Percentiles rank a stretch among this genome's conserved stretches.
Conservation (phyloP, 2,329 filamentous ascomycete species). For the Beauveria scarabaeidicola region DNA sequence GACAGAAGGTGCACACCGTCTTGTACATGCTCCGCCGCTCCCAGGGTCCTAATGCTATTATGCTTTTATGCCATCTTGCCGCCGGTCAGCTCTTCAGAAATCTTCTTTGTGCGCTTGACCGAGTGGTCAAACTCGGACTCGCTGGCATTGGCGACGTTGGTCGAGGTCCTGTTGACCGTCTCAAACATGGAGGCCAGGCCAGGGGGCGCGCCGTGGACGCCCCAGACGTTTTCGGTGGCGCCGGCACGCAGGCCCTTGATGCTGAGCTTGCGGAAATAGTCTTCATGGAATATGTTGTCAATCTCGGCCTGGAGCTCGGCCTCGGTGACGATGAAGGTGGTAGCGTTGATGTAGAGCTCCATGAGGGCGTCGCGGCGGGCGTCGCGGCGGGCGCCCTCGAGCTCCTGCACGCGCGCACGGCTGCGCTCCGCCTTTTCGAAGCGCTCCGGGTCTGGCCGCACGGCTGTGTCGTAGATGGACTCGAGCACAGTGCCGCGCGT, state of each 20-base stretch:
- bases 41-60: neutral
- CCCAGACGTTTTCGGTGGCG: constrained; percentile 44
- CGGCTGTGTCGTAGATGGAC: constrained; percentile 37
- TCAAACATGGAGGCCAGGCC: constrained; percentile 38
- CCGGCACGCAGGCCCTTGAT: constrained; percentile 22
- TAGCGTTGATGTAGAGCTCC: constrained; percentile 81
- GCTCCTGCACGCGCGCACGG: constrained; percentile 35
- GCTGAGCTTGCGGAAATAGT: constrained; percentile 38
- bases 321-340: constrained; percentile 78
- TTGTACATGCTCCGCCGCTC: constrained; percentile 2
- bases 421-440: constrained; percentile 43
- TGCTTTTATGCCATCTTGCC: constrained; percentile 41
- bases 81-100: constrained; percentile 52
- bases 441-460: constrained; percentile 54
- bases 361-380: constrained; percentile 65
- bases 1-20: neutral
- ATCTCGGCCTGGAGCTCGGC: constrained; percentile 65
- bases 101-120: constrained; percentile 42
- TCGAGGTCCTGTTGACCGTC: constrained; percentile 24
- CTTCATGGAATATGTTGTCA: constrained; percentile 65
- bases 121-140: constrained; percentile 36
- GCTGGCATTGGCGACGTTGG: constrained; percentile 28
- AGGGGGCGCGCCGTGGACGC: constrained; percentile 36
- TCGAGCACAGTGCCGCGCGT: constrained; percentile 59
- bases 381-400: constrained; percentile 39